Evolutionary conservation across 371 early-diverging fungal genomes (phyloP).

Genomic region (Rhizopus delemar): DNA sequence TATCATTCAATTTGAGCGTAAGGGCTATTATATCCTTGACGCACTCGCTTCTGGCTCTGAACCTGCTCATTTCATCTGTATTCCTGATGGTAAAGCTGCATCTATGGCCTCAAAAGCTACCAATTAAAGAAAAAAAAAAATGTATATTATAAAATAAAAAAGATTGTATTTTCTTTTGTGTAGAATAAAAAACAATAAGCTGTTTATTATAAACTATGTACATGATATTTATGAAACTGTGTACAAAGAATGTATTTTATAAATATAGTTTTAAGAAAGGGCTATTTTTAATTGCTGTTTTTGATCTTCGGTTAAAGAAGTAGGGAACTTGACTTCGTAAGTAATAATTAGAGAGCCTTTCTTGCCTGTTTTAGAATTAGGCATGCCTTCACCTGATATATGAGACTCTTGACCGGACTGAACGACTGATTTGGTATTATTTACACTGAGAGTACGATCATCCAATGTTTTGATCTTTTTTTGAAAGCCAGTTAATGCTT

Average conservation of each 20-base stretch:
- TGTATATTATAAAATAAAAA: background rate
- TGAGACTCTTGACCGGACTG: constrained; percentile 79
- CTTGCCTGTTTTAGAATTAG: constrained; percentile 77
- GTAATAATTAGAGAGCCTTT: constrained; percentile 87
- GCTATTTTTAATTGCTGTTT: constrained; percentile 47
- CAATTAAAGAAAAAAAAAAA: background rate
- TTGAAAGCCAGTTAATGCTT: constrained; percentile 84
- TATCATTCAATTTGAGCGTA: constrained; percentile 98
- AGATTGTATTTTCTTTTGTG: background rate
- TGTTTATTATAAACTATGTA: too few relatives aligned
- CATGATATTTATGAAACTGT: too few relatives aligned
- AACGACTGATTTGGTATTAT: constrained; percentile 56
- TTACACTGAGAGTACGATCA: constrained; percentile 72
- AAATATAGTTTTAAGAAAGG: constrained; percentile 13
- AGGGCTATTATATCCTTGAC: constrained; percentile 96
- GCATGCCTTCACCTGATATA: constrained; percentile 90
- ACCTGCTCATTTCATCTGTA: constrained; percentile 75
- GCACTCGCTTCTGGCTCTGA: constrained; percentile 52
- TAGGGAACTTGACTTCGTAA: constrained; percentile 82
- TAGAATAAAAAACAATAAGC: too few relatives aligned
- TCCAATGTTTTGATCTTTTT: constrained; percentile 78
- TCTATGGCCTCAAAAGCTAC: constrained; percentile 70
- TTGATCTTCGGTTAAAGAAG: constrained; percentile 65
- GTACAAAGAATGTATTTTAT: too few relatives aligned
- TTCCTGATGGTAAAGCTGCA: constrained; percentile 93